Conservation (phyloP, 495 filamentous ascomycete genomes). For the Hypoxylon fragiforme region DNA sequence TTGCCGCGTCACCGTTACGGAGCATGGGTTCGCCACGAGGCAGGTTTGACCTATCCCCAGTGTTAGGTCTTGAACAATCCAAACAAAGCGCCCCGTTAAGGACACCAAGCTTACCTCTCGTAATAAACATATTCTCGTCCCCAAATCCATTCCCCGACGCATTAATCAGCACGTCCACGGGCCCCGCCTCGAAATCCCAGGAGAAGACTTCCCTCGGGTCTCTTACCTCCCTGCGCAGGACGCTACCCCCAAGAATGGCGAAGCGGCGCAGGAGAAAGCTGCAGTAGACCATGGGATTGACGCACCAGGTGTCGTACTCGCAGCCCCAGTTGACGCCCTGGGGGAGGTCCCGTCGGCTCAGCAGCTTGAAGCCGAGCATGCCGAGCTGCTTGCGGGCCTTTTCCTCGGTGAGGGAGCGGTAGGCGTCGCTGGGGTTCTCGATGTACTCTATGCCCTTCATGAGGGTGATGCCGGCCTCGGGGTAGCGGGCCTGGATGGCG, state of each 20-base stretch:
- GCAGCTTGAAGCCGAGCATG: conserved; percentile 49
- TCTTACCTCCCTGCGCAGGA: conserved; percentile 48
- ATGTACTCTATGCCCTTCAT: conserved; percentile 63
- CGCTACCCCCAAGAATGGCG: conserved; percentile 52
- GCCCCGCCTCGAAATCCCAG: conserved; percentile 37
- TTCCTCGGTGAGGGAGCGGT: conserved; percentile 36
- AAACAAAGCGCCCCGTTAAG: neutral
- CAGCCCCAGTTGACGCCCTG: conserved; percentile 57
- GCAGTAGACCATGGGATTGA: conserved; percentile 67
- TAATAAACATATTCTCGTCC: conserved; percentile 57
- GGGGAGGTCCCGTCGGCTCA: conserved; percentile 48
- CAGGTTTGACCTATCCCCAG: conserved; percentile 47
- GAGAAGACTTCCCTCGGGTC: conserved; percentile 53
- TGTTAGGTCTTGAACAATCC: conserved; percentile 1
- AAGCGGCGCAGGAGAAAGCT: conserved; percentile 58
- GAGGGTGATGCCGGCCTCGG: conserved; percentile 56
- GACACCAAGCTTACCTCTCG: conserved; percentile 45
- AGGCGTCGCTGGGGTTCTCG: conserved; percentile 49
- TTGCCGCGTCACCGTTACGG: conserved; percentile 60
- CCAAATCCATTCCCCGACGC: conserved; percentile 60
- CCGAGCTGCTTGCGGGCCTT: conserved; percentile 43
- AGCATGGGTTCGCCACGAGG: conserved; percentile 47
- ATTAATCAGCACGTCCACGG: conserved; percentile 59
- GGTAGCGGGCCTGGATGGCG: conserved; percentile 40
- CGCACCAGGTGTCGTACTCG: conserved; percentile 59